A percentile compares a stretch with the other conserved stretches of the same genome.
These are phyloP conservation scores for Rubus idaeus DNA, from an alignment of 306 rosid species.

Conservation along the genomic window DNA sequence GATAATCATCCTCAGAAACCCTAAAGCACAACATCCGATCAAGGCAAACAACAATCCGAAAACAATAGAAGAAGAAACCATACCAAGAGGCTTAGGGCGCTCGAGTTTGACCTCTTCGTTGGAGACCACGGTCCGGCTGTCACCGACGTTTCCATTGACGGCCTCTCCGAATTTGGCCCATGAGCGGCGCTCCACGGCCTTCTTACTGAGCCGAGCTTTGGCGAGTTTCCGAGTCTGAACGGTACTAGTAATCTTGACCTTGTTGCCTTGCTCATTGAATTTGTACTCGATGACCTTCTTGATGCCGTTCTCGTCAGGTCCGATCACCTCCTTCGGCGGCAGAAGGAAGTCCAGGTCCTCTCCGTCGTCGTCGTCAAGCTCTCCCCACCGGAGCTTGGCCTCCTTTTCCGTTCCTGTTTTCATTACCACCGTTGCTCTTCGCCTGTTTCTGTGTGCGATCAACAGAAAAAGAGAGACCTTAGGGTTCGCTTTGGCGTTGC, in stretches of 20 bases:
- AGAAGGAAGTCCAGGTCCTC: constrained; percentile 76
- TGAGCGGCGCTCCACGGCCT: constrained; percentile 51
- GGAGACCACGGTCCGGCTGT: constrained; percentile 79
- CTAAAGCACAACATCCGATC: too few relatives aligned
- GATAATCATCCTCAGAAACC: neutral
- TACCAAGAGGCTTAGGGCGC: constrained; percentile 83
- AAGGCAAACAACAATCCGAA: neutral
- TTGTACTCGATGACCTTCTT: constrained; percentile 71
- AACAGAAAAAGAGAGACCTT: too few relatives aligned
- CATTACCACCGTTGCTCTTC: constrained; percentile 10
- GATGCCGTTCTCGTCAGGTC: constrained; percentile 76
- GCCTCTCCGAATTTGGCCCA: constrained; percentile 95
- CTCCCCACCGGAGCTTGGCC: constrained; percentile 51
- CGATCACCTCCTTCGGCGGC: constrained; percentile 70
- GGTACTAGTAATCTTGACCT: constrained; percentile 69
- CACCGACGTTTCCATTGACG: constrained; percentile 65
- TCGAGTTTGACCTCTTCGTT: constrained; percentile 85
- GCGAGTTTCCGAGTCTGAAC: constrained; percentile 63
- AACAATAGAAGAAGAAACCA: neutral
- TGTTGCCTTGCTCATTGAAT: constrained; percentile 73
- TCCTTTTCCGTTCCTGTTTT: constrained; percentile 6
- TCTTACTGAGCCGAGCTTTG: constrained; percentile 51
- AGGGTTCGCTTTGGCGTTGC: too few relatives aligned
- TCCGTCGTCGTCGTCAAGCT: constrained; percentile 76
- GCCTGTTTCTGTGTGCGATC: neutral